These are phyloP conservation scores for Imleria badia DNA, from an alignment of 768 basidiomycete species.

Conservation along the genomic window DNA sequence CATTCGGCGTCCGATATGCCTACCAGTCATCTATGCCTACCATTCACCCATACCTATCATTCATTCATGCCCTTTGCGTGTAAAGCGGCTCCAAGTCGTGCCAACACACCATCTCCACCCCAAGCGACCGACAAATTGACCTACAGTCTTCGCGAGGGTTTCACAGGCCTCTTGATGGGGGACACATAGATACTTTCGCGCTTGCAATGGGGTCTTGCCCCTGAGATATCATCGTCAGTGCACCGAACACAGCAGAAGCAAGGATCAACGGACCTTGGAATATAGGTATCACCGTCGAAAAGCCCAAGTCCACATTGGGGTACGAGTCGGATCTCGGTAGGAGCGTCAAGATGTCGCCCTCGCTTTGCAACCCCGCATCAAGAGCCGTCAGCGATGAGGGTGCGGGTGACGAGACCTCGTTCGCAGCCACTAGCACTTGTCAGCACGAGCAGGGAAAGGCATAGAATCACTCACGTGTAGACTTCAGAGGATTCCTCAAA, in stretches of 20 bases:
- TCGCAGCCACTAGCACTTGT: constrained; percentile 2
- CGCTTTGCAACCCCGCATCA: background rate
- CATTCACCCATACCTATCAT: background rate
- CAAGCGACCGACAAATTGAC: background rate
- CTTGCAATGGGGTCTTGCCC: background rate
- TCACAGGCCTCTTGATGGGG: background rate
- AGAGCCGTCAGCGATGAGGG: constrained; percentile 5
- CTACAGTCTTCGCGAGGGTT: constrained; percentile 24
- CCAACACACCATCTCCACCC: background rate
- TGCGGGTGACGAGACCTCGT: background rate
- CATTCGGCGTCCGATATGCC: background rate
- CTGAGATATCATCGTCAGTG: constrained; percentile 8
- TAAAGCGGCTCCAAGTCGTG: too few relatives aligned
- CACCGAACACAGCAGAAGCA: background rate
- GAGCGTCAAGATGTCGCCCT: background rate
- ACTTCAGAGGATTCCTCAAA: background rate
- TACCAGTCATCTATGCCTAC: background rate
- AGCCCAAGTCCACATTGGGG: constrained; percentile 1
- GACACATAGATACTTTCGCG: constrained; percentile 10
- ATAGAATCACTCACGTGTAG: constrained; percentile 10
- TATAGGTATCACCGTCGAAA: background rate
- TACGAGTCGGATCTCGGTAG: background rate
- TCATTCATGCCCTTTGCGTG: too few relatives aligned
- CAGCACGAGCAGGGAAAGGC: background rate
- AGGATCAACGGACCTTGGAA: constrained; percentile 2